Base-by-base conservation (phyloP, 2,329 filamentous ascomycete genomes). In the Ambrosiella xylebori region DNA sequence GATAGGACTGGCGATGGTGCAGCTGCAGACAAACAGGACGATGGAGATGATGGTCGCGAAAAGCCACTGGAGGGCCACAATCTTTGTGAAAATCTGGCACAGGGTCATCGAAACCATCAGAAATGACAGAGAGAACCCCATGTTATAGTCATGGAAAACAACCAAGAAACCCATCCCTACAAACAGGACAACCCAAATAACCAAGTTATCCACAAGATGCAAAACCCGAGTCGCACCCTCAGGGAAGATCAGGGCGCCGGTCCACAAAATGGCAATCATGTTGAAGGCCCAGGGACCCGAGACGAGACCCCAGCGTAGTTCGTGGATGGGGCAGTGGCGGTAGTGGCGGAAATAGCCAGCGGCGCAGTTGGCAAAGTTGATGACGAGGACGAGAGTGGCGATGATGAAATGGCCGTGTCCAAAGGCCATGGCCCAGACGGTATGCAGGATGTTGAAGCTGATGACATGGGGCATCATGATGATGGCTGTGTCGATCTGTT, bases 31-130 rank as follows among this genome's bases (percentile, higher is more conserved):
- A 67, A 93, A 85, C 57, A 94, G 78, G 35, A 86, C 67, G 0
- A 76, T 79, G 76, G 91, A 89, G 68, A 95, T 88, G 62, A 81
- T 75, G 66, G 94, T 93, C 39, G 88, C 86, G 68, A 95, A 95
- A 70, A 94, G 91, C 88, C 88, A 95, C 72, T 95, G 89, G 63
- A 95, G 75, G 6, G 87, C 86, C 63, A 94, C 75, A 60, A 84
- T 70, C 67, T 88, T 81, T 65, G 78, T 76, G 55, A 82, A 73
- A 71, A 94, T 82, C 69, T 95, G 89, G 12, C 81, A 78, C 13
- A 93, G 80, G 11, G 86, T 88, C 47, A 94, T 80, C 15, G 88
- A 80, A 4, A 88, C 82, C 1, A 81, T 73, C 52, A 94, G 73
- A 50, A 89, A 76, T 64, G 82, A 85, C 64, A 95, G 76, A 57